Evolutionary conservation across 2,329 filamentous ascomycete genomes (phyloP), one percentile per base, ranked within the genome.

Genomic region (Seiridium cupressi): DNA sequence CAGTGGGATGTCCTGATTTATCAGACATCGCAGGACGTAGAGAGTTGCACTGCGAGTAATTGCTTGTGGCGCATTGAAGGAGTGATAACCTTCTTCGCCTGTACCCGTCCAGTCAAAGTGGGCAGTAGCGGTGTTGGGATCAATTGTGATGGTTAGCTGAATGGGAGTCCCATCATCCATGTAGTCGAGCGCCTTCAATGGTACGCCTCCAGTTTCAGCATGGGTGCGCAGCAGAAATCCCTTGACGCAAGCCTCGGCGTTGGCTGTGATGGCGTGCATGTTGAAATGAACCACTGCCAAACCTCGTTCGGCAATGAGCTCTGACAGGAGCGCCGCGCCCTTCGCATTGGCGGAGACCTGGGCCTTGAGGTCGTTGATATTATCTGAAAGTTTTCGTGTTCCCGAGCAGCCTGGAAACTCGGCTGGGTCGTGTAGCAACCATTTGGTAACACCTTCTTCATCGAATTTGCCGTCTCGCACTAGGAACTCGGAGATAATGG

Each of bases 1-100:
- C 2, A 92, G 77, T 0, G 89, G 89, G 8, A 92, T 91, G 63
- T 91, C 89, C 65, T 89, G 84, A 55, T 82, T 85, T 67, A 92
- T 90, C 59, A 92, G 77, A 65, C 85, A 89, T 31, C 89, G 83
- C 18, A 69, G 46, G 7, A 63, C 59, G 46, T 69, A 69, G 51
- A 72, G 70, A 53, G 70, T 68, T 9, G 69, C 70, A 10, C 66
- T 69, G 58, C 66, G 63, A 4, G 66, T 67, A 18, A 72, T 71
- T 38, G 67, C 68, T 35, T 64, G 66, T 1, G 70, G 70, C 13
- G 66, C 67, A 47, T 72, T 71, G 58, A 67, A 65, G 60, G 70
- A 70, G n/a, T 66, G 66, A n/a, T 65, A 62, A 13, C 66, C 63
- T 57, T 71, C 88, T 0, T 86, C 84, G 0, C 89, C 89, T 0